Evolutionary conservation across 2,329 filamentous ascomycete species (phyloP), one percentile per base, ranked within the genome.

Genomic region (Colletotrichum sp.): DNA sequence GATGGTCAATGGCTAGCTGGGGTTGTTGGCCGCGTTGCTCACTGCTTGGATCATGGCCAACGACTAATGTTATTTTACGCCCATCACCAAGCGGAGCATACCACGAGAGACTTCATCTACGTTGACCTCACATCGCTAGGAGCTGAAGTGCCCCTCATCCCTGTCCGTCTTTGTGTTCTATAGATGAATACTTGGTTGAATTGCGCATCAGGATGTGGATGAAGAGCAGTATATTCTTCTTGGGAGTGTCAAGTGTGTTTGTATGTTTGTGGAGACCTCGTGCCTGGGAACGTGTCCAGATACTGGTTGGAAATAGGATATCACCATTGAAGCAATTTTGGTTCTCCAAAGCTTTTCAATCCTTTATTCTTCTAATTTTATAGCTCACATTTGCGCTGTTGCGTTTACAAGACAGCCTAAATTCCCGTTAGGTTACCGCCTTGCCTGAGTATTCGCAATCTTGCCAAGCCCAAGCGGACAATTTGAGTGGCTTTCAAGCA

Each of bases 1-100:
- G 6, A 48, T 48, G 43, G 10, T 4, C n/a, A 48, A 48, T 21
- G 6, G 4, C 5, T 28, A 28, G 26, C 26, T 28, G 26, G 26
- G 26, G 26, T 5, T 39, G 36, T 18, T 39, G 36, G 36, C 36
- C 0, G 18, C 12, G 39, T 48, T 48, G n/a, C 43, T 21, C n/a
- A 21, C 18, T 48, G 43, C 18, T 48, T n/a, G 10, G 0, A 21
- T 48, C 2, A 0, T 7, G 2, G 2, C 18, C n/a, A 21, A 21
- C 3, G n/a, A 52, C 1, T 4, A 7, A 13, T 6, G 0, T 43
- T 1, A n/a, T 48, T 21, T 48, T 48, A 0, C 18, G 10, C 0
- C n/a, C 1, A 4, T 48, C 43, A 52, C 43, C 43, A 52, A 48
- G n/a, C 43, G n/a, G 13, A 48, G n/a, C 43, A n/a, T 48, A 3